These are phyloP conservation scores for Grosmannia huntii DNA, from an alignment of 2,329 filamentous ascomycete genomes.

Conservation along the genomic window DNA sequence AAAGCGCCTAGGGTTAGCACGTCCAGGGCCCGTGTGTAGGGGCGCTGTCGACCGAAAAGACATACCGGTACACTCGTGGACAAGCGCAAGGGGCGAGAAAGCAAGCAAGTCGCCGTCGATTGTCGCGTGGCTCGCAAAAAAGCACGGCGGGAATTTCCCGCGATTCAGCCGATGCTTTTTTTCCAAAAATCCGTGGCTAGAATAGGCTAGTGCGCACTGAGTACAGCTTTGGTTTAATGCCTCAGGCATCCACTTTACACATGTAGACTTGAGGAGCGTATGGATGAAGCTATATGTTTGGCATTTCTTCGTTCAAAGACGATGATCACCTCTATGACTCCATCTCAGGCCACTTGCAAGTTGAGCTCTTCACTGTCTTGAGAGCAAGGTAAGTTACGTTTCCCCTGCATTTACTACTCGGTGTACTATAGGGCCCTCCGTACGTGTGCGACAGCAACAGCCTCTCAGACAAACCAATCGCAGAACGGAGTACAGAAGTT, in stretches of 20 bases:
- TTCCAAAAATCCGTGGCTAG: neutral
- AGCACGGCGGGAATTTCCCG: constrained; percentile 6
- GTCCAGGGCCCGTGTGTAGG: neutral
- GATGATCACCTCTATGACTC: no score
- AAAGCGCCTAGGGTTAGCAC: neutral
- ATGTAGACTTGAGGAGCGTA: neutral
- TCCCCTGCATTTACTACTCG: no score
- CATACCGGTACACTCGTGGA: neutral
- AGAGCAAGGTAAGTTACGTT: no score
- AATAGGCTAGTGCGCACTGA: neutral
- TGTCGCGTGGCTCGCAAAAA: constrained; percentile 4
- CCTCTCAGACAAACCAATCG: no score
- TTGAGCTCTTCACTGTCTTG: no score
- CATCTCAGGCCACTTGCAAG: no score
- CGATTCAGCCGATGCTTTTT: constrained; percentile 5
- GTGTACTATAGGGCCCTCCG: no score
- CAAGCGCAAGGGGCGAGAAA: neutral
- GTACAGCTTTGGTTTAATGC: neutral
- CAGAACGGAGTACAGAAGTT: no score
- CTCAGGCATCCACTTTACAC: neutral
- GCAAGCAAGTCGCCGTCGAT: neutral
- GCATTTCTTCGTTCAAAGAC: no score
- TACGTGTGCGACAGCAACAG: no score
- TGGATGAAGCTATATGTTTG: no score
- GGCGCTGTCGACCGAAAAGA: neutral